Percentiles rank a stretch among this genome's conserved stretches.
Conservation (phyloP, 768 basidiomycete genomes). For the Favolaschia claudopus region DNA sequence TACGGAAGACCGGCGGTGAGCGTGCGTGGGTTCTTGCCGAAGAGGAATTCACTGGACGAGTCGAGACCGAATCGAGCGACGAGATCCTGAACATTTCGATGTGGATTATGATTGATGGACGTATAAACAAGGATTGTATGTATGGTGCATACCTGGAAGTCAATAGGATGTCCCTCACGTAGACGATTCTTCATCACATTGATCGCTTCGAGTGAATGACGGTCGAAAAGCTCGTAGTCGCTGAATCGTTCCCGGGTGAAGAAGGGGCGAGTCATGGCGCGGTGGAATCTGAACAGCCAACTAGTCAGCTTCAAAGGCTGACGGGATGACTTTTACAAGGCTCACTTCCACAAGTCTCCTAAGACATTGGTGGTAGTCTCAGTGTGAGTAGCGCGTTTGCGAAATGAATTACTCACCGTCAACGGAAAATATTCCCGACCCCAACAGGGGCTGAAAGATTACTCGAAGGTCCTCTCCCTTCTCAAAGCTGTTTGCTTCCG, state of each 20-base stretch:
- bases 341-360: conserved; percentile 71
- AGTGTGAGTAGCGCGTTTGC: not conserved
- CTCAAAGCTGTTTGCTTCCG: conserved; percentile 54
- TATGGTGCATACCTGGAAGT: conserved; percentile 66
- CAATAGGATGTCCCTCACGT: conserved; percentile 55
- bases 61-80: conserved; percentile 66
- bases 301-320: not conserved
- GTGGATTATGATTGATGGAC: not conserved
- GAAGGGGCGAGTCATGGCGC: conserved; percentile 74
- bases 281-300: conserved; percentile 58
- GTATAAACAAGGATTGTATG: not conserved
- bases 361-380: not conserved
- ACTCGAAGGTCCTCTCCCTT: conserved; percentile 42
- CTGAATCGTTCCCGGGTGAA: conserved; percentile 68
- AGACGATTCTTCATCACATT: conserved; percentile 52
- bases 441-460: conserved; percentile 46
- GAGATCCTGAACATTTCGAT: conserved; percentile 50
- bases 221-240: conserved; percentile 69
- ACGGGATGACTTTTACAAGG: conserved; percentile 1
- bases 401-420: conserved; percentile 50
- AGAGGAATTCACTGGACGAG: conserved; percentile 65
- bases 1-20: conserved; percentile 58
- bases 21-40: conserved; percentile 54
- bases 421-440: conserved; percentile 66
- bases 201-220: conserved; percentile 59